Base-by-base conservation (phyloP, 176 grass and related monocot species). In the Themeda triandra region DNA sequence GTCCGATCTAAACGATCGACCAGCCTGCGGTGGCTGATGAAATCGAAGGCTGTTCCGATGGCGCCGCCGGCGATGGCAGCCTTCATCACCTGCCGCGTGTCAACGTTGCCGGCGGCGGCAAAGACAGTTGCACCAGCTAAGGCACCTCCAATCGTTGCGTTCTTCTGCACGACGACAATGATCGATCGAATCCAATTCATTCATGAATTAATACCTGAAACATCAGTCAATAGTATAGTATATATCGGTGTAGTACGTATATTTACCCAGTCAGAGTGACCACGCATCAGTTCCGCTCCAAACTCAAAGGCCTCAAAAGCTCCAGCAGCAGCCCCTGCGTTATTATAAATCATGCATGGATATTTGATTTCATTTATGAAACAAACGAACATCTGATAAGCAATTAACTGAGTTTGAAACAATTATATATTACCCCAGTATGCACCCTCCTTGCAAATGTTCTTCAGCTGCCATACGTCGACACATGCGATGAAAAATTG, bases 371-470 rank as follows among this genome's bases (percentile, higher is more conserved):
- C 17, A 69, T 60, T 83, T 77, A 24, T 30, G 6, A 31, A 39
- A 36, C 3, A 80, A 80, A 65, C 54, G 32, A 32, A 36, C 30
- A 19, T 33, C 0, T 18, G 29, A 39, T 8, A 45, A 45, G 42
- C 3, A 10, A 35, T 28, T 18, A 17, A 18, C 5, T 49, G 8
- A 35, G 31, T 66, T 21, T 33, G 30, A 33, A 35, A 35, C 0
- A 66, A 66, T 32, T 31, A 0, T 31, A 37, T 37, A 30, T 86
- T 90, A 94, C 94, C 94, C 92, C 92, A 94, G 28, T 87, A 90
- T 83, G 86, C 90, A 77, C 90, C 92, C 85, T 97, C 92, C 70
- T 80, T 97, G 72, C 80, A 86, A 73, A 94, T 92, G 12, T 90
- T 94, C 80, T 94, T 85, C 63, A 97, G 44, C 94, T 97, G 73